Percentiles rank a stretch among this genome's conserved stretches.
phyloP scores from a whole-genome alignment of 116 monocot genomes.

The Thalassia testudinum region DNA sequence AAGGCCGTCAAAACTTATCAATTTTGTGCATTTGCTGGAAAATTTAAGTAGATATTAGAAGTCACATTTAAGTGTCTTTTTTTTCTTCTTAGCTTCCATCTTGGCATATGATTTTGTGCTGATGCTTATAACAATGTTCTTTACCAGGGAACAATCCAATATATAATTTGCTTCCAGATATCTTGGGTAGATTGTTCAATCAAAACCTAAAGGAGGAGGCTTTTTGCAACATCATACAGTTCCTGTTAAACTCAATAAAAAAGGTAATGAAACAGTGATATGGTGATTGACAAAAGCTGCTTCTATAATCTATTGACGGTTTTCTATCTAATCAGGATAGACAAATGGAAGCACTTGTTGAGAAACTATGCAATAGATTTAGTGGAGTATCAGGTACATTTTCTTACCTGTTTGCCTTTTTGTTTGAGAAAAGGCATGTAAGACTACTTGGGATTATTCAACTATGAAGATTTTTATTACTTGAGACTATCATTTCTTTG shows the following conservation, averaged over 20 bases:
- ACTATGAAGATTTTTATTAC: no score
- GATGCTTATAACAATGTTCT: neutral
- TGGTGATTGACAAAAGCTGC: neutral
- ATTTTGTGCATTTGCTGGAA: no score
- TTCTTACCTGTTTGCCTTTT: conserved; percentile 8
- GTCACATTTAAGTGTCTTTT: no score
- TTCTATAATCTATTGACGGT: neutral
- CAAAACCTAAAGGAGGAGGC: conserved; percentile 66
- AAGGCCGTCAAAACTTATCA: no score
- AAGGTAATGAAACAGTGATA: conserved; percentile 34
- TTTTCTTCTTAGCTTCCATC: no score
- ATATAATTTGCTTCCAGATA: conserved; percentile 95
- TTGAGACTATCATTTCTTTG: no score
- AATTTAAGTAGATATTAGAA: no score
- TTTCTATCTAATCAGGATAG: conserved; percentile 47
- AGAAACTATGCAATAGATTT: conserved; percentile 95
- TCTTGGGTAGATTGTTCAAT: conserved; percentile 68
- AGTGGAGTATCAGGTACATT: conserved; percentile 61
- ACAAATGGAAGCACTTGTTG: conserved; percentile 99
- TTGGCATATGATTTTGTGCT: neutral
- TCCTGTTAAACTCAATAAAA: conserved; percentile 78
- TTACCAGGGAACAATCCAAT: conserved; percentile 88
- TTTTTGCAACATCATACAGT: conserved; percentile 91
- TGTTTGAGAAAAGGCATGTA: no score
- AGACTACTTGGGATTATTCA: no score